These are phyloP conservation scores for Solanum okadae DNA, from an alignment of 257 asterid species.

Conservation along the genomic window DNA sequence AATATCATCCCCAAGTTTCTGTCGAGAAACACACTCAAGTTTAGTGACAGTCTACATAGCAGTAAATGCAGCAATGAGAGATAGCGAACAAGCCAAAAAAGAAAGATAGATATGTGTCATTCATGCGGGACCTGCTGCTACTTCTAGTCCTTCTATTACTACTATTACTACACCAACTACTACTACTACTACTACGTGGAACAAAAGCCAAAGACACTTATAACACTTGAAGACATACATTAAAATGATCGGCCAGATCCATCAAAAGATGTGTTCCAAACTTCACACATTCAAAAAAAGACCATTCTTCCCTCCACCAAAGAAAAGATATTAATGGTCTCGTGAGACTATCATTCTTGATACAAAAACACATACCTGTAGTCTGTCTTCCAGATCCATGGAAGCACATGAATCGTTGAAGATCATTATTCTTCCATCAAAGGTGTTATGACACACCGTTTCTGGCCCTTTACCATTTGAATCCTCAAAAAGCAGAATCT, in stretches of 20 bases:
- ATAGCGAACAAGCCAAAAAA: neutral
- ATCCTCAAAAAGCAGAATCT: neutral
- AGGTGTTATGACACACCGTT: neutral
- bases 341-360: neutral
- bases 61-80: neutral
- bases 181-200: neutral
- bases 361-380: neutral
- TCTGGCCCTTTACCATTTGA: slow-evolving; percentile 12
- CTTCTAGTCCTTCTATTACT: neutral
- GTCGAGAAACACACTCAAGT: neutral
- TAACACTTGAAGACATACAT: neutral
- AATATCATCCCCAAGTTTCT: slow-evolving; percentile 40
- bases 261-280: neutral
- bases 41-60: neutral
- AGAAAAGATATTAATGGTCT: neutral
- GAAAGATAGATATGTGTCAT: neutral
- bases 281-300: slow-evolving; percentile 1
- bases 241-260: neutral
- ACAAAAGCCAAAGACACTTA: neutral
- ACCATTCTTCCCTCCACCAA: neutral
- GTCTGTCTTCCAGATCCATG: neutral
- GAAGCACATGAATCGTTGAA: slow-evolving; percentile 1
- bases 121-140: neutral
- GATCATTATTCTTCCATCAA: neutral
- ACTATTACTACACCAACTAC: neutral